Conservation (phyloP, 148 eudicot species). For the Arbutus unedo region DNA sequence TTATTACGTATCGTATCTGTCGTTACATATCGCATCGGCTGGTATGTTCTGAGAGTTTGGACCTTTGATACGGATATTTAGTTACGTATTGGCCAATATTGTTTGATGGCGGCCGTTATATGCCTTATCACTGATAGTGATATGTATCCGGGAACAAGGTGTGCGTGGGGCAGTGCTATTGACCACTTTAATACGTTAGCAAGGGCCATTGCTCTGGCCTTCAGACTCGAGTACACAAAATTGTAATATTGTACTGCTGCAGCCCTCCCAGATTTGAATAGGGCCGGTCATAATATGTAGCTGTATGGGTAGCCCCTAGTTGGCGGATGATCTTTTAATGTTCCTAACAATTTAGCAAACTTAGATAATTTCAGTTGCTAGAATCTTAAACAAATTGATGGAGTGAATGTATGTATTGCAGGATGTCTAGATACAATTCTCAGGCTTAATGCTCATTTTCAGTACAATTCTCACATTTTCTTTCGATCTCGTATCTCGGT, state of each 20-base stretch:
- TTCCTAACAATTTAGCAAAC: too few relatives aligned
- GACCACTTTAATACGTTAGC: not conserved
- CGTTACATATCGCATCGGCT: not conserved
- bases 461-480: not conserved
- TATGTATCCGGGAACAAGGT: not conserved
- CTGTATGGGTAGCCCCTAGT: not conserved
- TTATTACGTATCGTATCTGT: too few relatives aligned
- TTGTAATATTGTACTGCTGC: too few relatives aligned
- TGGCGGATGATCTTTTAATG: not conserved
- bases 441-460: constrained; percentile 8
- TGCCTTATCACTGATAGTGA: not conserved
- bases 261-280: not conserved
- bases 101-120: not conserved
- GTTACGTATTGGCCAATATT: not conserved
- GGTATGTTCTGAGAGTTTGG: not conserved
- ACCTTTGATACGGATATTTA: not conserved
- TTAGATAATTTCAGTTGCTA: too few relatives aligned
- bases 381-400: not conserved
- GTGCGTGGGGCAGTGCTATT: not conserved
- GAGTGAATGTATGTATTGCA: not conserved
- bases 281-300: not conserved
- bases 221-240: too few relatives aligned
- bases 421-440: not conserved
- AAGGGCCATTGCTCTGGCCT: too few relatives aligned
- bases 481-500: not conserved